Evolutionary conservation across 306 rosid genomes (phyloP), one percentile per base, ranked within the genome.

Genomic region (Luffa acutangula): DNA sequence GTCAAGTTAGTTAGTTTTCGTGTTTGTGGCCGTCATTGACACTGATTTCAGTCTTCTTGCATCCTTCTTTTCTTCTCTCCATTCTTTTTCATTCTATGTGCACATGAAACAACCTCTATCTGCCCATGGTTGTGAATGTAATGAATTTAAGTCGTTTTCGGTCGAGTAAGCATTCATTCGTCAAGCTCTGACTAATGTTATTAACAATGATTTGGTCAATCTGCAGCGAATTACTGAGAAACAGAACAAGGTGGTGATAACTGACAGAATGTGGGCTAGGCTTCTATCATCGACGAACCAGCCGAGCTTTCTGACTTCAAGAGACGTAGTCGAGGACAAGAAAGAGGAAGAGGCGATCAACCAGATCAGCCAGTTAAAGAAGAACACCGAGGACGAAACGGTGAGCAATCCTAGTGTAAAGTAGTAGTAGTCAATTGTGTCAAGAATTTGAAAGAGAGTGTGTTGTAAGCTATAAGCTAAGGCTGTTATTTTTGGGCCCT

Each of bases 221-320:
- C 39, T 81, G 89, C 94, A 95, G 99, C 85, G 91, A 87, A 89
- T 95, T 67, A 90, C 58, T 0, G 97, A 95, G 85, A 86, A 77
- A 46, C 91, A 64, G 79, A 87, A 90, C 85, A 78, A 87, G 9
- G 99, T 95, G 12, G 99, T 93, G 88, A 95, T 93, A 80, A 90
- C 97, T 4, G 99, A 93, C 76, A 89, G 96, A 86, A 93, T 91
- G 99, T 95, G 99, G 98, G 99, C 99, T 10, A 85, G 99, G 92
- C 89, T 95, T 58, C 86, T 95, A 76, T 95, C 97, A 46, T 95
- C 99, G 8, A 95, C 99, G 13, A 90, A 95, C 80, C 97, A 95
- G 76, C 99, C 99, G 0, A 93, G 99, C 78, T 95, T 95, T 80
- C 76, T 88, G 90, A 75, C 76, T 25, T 62, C 48, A 25, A 89